A percentile compares a stretch with the other conserved stretches of the same genome.
Conservation (phyloP, 2,329 filamentous ascomycete species). For the Xylariaceae sp. region DNA sequence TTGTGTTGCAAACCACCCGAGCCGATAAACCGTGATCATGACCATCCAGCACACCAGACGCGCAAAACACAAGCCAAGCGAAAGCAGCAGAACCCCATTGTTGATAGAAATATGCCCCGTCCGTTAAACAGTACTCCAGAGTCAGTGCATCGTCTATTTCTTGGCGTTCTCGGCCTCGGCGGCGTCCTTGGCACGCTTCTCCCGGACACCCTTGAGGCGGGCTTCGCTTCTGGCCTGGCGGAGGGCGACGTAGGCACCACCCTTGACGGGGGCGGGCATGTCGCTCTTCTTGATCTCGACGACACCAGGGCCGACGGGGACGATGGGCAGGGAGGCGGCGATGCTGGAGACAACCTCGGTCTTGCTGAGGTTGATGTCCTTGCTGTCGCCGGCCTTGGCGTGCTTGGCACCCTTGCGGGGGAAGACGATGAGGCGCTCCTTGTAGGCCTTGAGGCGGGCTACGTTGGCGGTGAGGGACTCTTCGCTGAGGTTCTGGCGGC, state of each 20-base stretch:
- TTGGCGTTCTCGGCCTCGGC: conserved; percentile 78
- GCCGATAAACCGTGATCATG: conserved; percentile 21
- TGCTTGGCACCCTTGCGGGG: conserved; percentile 85
- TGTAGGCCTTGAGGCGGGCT: conserved; percentile 96
- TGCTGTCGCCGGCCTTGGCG: conserved; percentile 88
- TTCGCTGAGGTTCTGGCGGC: conserved; percentile 95
- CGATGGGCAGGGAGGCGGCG: conserved; percentile 66
- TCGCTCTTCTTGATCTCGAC: conserved; percentile 78
- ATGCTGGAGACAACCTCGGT: conserved; percentile 57
- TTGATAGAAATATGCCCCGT: conserved; percentile 32
- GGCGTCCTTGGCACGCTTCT: conserved; percentile 91
- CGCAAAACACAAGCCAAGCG: conserved; percentile 24
- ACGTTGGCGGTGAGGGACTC: conserved; percentile 94
- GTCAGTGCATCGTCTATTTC: conserved; percentile 61
- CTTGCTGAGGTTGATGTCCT: conserved; percentile 68
- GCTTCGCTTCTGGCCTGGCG: conserved; percentile 80
- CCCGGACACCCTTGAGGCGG: conserved; percentile 75
- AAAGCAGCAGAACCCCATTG: conserved; percentile 33
- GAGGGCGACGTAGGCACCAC: conserved; percentile 82
- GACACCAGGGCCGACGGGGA: conserved; percentile 61
- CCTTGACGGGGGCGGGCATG: conserved; percentile 68
- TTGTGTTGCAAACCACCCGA: too few relatives aligned
- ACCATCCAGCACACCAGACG: conserved; percentile 24
- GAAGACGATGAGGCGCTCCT: conserved; percentile 93
- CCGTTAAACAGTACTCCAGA: conserved; percentile 34